phyloP scores from a whole-genome alignment of 345 rosid genomes.

The Abelmoschus esculentus region DNA sequence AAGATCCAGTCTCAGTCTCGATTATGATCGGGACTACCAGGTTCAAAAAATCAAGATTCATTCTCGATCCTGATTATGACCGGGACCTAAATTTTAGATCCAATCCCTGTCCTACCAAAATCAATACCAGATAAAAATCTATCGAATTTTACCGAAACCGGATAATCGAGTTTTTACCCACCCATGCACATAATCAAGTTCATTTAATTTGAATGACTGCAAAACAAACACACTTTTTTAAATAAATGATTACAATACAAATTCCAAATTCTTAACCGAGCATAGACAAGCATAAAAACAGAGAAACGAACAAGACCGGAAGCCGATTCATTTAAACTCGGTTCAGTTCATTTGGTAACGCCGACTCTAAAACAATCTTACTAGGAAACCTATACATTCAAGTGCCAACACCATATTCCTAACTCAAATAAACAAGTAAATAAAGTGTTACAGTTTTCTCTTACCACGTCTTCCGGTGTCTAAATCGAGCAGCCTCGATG shows the following conservation, averaged over 20 bases:
- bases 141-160: no score
- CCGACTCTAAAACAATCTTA: background rate
- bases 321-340: background rate
- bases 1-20: no score
- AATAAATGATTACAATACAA: background rate
- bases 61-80: no score
- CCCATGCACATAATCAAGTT: no score
- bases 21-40: no score
- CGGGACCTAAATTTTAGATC: no score
- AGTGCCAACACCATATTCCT: background rate
- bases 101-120: no score
- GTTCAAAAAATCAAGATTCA: no score
- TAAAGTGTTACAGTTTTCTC: conserved; percentile 30
- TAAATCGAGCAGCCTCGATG: conserved; percentile 51
- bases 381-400: background rate
- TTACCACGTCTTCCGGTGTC: conserved; percentile 47
- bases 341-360: background rate
- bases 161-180: no score
- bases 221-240: no score
- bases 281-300: background rate
- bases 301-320: background rate
- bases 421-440: background rate
- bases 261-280: background rate
- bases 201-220: no score
- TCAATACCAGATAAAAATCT: no score